Evolutionary conservation across 768 basidiomycete genomes (phyloP).

Genomic region (Tulasnella sp.): DNA sequence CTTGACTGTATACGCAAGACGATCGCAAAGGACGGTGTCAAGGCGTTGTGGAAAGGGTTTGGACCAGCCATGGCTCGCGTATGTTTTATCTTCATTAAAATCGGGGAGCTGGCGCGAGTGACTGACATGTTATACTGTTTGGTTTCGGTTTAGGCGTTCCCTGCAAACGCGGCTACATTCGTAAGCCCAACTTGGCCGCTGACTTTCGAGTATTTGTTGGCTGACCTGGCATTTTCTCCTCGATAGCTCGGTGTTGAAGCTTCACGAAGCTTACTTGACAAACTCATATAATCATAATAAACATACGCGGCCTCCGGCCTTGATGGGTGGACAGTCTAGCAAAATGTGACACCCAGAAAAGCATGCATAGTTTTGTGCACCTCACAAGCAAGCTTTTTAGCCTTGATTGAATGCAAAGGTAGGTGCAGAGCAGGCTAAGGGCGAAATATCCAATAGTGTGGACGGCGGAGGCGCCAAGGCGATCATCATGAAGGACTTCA

Average conservation of each 20-base stretch:
- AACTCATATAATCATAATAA: conserved; percentile 14
- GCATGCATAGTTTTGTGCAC: too few relatives aligned
- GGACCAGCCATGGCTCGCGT: conserved; percentile 93
- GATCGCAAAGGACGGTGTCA: conserved; percentile 75
- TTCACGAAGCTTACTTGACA: conserved; percentile 73
- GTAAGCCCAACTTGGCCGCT: conserved; percentile 36
- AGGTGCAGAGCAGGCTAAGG: too few relatives aligned
- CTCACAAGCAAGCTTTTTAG: too few relatives aligned
- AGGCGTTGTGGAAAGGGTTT: conserved; percentile 92
- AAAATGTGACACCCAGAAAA: too few relatives aligned
- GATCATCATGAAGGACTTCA: too few relatives aligned
- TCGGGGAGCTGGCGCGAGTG: neutral
- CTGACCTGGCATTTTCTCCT: conserved; percentile 8
- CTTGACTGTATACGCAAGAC: conserved; percentile 88
- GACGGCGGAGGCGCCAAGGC: too few relatives aligned
- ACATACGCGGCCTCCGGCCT: too few relatives aligned
- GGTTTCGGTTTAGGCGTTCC: conserved; percentile 61
- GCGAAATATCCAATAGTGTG: too few relatives aligned
- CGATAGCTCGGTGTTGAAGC: conserved; percentile 82
- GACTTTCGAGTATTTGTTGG: conserved; percentile 20
- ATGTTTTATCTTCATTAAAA: conserved; percentile 25
- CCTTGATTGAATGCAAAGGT: too few relatives aligned
- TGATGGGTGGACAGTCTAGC: too few relatives aligned
- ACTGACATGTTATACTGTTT: neutral
- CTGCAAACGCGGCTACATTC: conserved; percentile 91